Percentiles rank a stretch among this genome's conserved stretches.
Evolutionary conservation across 2,329 filamentous ascomycete genomes (phyloP).

Genomic region (Coniochaeta sp.): DNA sequence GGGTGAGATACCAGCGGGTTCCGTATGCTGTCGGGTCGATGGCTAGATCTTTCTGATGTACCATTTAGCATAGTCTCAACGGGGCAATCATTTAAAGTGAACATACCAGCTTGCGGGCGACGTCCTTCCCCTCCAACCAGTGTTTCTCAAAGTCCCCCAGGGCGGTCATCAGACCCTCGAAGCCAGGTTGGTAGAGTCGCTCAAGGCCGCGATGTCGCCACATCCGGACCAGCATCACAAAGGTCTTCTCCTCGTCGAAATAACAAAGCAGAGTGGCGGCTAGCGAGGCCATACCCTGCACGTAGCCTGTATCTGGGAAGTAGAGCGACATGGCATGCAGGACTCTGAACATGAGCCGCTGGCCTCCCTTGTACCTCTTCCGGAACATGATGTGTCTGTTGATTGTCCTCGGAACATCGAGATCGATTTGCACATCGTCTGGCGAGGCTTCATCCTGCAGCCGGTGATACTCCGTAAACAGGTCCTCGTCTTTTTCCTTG

Average conservation of each 20-base stretch:
- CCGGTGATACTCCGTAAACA: slow-evolving; percentile 64
- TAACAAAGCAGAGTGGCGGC: slow-evolving; percentile 92
- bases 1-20: slow-evolving; percentile 91
- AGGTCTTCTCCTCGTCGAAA: slow-evolving; percentile 89
- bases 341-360: slow-evolving; percentile 85
- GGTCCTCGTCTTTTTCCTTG: slow-evolving; percentile 60
- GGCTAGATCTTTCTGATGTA: slow-evolving; percentile 57
- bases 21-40: slow-evolving; percentile 91
- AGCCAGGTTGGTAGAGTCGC: slow-evolving; percentile 74
- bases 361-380: slow-evolving; percentile 81
- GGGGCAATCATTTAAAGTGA: neutral
- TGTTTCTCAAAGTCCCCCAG: slow-evolving; percentile 75
- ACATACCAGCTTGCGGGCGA: slow-evolving; percentile 73
- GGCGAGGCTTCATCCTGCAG: slow-evolving; percentile 68
- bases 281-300: slow-evolving; percentile 94
- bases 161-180: slow-evolving; percentile 78
- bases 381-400: slow-evolving; percentile 97
- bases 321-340: slow-evolving; percentile 88
- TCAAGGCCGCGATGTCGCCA: slow-evolving; percentile 87
- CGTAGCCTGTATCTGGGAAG: slow-evolving; percentile 86
- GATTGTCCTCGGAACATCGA: slow-evolving; percentile 93
- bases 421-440: slow-evolving; percentile 94
- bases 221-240: slow-evolving; percentile 92
- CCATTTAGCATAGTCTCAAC: neutral
- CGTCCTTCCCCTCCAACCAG: slow-evolving; percentile 73